phyloP scores from a whole-genome alignment of 129 eudicot genomes.

The Deinandra increscens region DNA sequence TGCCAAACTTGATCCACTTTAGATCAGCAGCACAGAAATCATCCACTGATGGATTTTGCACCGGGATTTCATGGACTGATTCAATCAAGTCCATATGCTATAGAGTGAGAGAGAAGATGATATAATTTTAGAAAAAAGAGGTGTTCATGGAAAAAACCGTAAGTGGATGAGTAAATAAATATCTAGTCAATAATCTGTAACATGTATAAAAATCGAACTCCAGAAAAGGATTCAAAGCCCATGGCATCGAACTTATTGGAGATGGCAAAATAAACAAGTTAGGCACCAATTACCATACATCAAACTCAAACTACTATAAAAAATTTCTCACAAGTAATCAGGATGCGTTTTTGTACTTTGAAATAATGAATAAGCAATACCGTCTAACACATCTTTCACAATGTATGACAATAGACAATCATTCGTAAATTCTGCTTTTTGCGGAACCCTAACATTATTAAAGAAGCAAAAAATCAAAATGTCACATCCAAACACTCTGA shows the following conservation, averaged over 20 bases:
- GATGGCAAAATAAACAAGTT: neutral
- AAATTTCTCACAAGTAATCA: neutral
- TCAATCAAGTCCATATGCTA: slow-evolving; percentile 69
- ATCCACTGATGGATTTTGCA: slow-evolving; percentile 76
- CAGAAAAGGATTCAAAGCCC: neutral
- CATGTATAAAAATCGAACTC: too few species aligned
- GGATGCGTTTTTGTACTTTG: neutral
- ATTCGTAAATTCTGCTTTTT: neutral
- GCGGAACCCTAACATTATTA: neutral
- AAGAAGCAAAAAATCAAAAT: too few species aligned
- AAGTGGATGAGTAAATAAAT: too few species aligned
- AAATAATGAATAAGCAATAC: neutral
- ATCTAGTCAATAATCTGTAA: too few species aligned
- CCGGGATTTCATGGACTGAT: slow-evolving; percentile 57
- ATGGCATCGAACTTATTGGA: neutral
- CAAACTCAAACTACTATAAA: too few species aligned
- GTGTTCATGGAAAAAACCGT: neutral
- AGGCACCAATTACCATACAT: neutral
- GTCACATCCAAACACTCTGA: too few species aligned
- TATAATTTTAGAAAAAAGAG: neutral
- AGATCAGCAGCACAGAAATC: slow-evolving; percentile 77
- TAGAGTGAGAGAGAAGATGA: neutral
- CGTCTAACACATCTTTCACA: neutral
- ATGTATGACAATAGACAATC: neutral
- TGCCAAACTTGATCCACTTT: slow-evolving; percentile 77